A percentile compares a stretch with the other conserved stretches of the same genome.
phyloP scores from a whole-genome alignment of 345 rosid genomes.

The Iberis pinnata region DNA sequence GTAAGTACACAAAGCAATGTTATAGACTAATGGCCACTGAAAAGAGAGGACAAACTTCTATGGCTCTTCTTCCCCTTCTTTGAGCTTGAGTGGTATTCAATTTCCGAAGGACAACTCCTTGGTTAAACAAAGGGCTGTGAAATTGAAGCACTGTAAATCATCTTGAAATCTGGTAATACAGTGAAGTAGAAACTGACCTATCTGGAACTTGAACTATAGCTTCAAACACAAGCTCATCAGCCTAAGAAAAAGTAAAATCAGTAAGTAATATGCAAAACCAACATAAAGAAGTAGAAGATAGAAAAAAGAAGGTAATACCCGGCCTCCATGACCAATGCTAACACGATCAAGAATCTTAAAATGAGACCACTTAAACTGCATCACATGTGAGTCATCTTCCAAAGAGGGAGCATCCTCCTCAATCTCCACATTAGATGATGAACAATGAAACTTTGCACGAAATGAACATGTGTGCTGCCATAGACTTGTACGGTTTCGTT shows the following conservation, averaged over 20 bases:
- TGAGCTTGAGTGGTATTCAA: slow-evolving; percentile 66
- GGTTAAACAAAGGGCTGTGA: slow-evolving; percentile 75
- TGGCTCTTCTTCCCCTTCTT: slow-evolving; percentile 83
- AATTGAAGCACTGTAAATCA: slow-evolving; percentile 27
- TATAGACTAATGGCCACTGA: background rate
- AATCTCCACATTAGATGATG: slow-evolving; percentile 36
- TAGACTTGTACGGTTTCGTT: slow-evolving; percentile 11
- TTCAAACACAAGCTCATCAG: slow-evolving; percentile 80
- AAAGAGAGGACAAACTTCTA: slow-evolving; percentile 47
- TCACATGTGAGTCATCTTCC: slow-evolving; percentile 55
- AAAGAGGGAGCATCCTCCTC: slow-evolving; percentile 25
- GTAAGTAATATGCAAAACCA: background rate
- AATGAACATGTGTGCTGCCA: slow-evolving; percentile 7
- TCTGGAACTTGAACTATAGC: slow-evolving; percentile 60
- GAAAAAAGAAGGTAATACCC: too few species aligned
- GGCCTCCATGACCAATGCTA: slow-evolving; percentile 79
- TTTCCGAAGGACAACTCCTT: slow-evolving; percentile 71
- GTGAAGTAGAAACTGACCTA: slow-evolving; percentile 43
- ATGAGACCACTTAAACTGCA: slow-evolving; percentile 70
- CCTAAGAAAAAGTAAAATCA: slow-evolving; percentile 35
- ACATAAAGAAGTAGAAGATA: background rate
- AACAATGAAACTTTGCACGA: slow-evolving; percentile 31
- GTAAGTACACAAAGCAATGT: slow-evolving; percentile 1
- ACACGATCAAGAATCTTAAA: slow-evolving; percentile 68
- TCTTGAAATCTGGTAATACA: slow-evolving; percentile 13